Evolutionary conservation across 164 flowering plant species (phyloP), one percentile per base, ranked within the genome.

Genomic region (Kalanchoe fedtschenkoi): DNA sequence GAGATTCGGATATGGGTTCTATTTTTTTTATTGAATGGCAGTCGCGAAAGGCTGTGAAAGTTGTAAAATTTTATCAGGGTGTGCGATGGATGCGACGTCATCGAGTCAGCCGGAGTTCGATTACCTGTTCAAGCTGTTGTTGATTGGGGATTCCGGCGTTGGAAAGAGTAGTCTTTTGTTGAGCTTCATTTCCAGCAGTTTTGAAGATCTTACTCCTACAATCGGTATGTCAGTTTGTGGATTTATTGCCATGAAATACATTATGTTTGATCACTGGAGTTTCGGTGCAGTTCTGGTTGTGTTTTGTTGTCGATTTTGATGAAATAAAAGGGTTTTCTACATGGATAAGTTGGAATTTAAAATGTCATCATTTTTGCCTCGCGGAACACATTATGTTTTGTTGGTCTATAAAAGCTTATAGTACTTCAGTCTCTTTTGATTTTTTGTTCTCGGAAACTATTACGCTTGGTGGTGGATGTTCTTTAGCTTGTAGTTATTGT

Each of bases 91-190:
- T 76, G 77, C 64, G 28, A 28, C 67, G 19, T 65, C 74, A 1
- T 37, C 76, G 35, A 68, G 73, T 61, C 78, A 74, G 22, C 54
- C 77, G 6, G 92, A 84, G 60, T 86, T 84, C 42, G 93, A 87
- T 71, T 78, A 81, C 72, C 68, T 84, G 77, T 87, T 87, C 73
- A 84, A 87, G 80, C 46, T 87, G 74, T 64, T 87, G 69, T 19
- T 87, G 75, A 84, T 87, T 66, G 93, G 93, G 29, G 93, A 87
- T 65, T 84, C 93, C n/a, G 90, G 93, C 15, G 93, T 84, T 46
- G 93, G 93, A 28, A 87, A 87, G 65, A 84, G 90, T 62, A 81
- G 79, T 67, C 78, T 87, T 8, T 77, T 87, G 24, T 65, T 87
- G 70, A 80, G 87, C 68, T 87, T 85, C 72, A 87, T 83, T 26